These are phyloP conservation scores for Claviceps cyperi DNA, from an alignment of 2,329 filamentous ascomycete species.

Conservation along the genomic window DNA sequence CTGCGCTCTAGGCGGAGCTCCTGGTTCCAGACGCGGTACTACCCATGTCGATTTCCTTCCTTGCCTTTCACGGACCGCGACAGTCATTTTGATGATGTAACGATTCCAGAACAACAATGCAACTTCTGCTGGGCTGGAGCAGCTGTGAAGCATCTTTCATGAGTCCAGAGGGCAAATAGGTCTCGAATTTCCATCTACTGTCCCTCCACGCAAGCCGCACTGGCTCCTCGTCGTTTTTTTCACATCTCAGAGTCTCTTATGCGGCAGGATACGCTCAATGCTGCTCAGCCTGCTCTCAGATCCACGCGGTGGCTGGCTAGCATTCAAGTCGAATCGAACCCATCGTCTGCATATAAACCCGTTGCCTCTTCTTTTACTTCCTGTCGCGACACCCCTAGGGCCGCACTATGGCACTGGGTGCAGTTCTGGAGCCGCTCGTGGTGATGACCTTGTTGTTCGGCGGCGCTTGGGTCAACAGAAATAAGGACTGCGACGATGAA, in stretches of 20 bases:
- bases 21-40: neutral
- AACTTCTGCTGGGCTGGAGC: neutral
- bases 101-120: neutral
- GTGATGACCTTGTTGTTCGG: slow-evolving; percentile 29
- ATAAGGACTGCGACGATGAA: slow-evolving; percentile 21
- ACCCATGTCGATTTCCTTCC: neutral
- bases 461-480: slow-evolving; percentile 29
- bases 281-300: neutral
- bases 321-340: neutral
- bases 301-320: neutral
- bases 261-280: neutral
- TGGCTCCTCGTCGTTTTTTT: neutral
- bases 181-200: neutral
- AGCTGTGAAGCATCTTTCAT: neutral
- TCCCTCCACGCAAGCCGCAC: neutral
- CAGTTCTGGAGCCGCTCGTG: slow-evolving; percentile 26
- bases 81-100: neutral
- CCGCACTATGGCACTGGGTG: slow-evolving; percentile 22
- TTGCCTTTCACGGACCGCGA: neutral
- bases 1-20: neutral
- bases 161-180: neutral
- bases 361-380: neutral
- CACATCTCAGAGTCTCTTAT: neutral
- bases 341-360: neutral
- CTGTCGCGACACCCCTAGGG: neutral